Conservation (phyloP, 179 eudicot species). For the Nepenthes alata region DNA sequence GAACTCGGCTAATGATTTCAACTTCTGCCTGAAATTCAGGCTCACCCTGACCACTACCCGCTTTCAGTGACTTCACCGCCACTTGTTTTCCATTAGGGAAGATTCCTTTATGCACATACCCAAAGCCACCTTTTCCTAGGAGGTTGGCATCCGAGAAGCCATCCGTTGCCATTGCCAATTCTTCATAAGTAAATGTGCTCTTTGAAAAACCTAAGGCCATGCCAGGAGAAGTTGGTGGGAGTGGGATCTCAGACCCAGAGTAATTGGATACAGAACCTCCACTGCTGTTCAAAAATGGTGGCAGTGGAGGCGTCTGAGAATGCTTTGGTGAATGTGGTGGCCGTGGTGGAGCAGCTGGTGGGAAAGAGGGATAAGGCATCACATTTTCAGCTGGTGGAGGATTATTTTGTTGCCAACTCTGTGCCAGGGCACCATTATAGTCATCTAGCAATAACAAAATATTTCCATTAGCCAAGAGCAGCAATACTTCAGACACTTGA, state of each 20-base stretch:
- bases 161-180: slow-evolving; percentile 72
- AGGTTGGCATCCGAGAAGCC: slow-evolving; percentile 75
- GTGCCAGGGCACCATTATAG: slow-evolving; percentile 12
- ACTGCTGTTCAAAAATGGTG: slow-evolving; percentile 38
- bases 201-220: slow-evolving; percentile 48
- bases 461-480: slow-evolving; percentile 9
- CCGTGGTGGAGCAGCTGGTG: slow-evolving; percentile 33
- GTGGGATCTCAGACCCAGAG: slow-evolving; percentile 41
- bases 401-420: slow-evolving; percentile 17
- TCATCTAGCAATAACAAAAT: slow-evolving; percentile 16
- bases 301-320: slow-evolving; percentile 21
- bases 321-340: slow-evolving; percentile 31
- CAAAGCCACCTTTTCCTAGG: slow-evolving; percentile 96
- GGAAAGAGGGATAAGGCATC: slow-evolving; percentile 19
- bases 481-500: neutral
- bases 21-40: slow-evolving; percentile 96
- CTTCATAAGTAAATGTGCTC: slow-evolving; percentile 68
- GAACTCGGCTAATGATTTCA: slow-evolving; percentile 91
- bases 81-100: slow-evolving; percentile 90
- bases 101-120: slow-evolving; percentile 79
- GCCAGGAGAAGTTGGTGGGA: slow-evolving; percentile 50
- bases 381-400: slow-evolving; percentile 19
- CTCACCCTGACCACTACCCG: slow-evolving; percentile 90
- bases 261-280: slow-evolving; percentile 68
- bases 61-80: slow-evolving; percentile 79